Conservation (phyloP, 2,329 filamentous ascomycete species). For the Pseudogymnoascus verrucosus region DNA sequence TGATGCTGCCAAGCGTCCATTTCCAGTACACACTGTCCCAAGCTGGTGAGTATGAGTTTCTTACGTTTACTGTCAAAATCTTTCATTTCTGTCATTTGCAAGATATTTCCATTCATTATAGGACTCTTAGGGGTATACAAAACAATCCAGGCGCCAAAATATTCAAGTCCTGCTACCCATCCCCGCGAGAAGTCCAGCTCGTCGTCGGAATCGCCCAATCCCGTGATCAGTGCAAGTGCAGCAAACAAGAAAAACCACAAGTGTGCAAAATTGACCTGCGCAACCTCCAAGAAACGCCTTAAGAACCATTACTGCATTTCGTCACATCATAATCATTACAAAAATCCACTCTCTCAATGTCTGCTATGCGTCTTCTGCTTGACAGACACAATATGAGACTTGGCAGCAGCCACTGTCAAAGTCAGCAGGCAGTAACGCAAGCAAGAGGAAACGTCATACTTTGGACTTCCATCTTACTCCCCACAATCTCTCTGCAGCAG, state of each 20-base stretch:
- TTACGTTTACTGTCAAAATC: neutral
- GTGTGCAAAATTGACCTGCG: neutral
- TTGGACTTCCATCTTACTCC: neutral
- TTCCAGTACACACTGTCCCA: neutral
- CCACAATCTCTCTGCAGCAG: slow-evolving; percentile 4
- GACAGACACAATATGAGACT: slow-evolving; percentile 14
- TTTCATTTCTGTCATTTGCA: neutral
- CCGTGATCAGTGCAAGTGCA: slow-evolving; percentile 1
- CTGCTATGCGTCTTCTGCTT: neutral
- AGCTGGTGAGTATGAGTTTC: neutral
- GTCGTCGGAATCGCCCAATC: neutral
- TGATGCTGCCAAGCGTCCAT: neutral
- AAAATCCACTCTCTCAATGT: neutral
- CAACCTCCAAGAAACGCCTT: neutral
- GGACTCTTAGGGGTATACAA: neutral
- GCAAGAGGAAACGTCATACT: slow-evolving; percentile 3
- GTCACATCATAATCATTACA: neutral
- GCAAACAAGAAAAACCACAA: neutral
- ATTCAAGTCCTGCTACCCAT: neutral
- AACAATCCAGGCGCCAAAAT: neutral
- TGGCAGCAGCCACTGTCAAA: slow-evolving; percentile 17
- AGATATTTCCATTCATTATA: neutral
- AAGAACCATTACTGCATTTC: neutral
- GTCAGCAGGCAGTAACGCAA: slow-evolving; percentile 13
- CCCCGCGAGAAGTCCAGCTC: slow-evolving; percentile 2